These are phyloP conservation scores for Eimeria necatrix DNA, from an alignment of 169 alveolate species.

Conservation along the genomic window DNA sequence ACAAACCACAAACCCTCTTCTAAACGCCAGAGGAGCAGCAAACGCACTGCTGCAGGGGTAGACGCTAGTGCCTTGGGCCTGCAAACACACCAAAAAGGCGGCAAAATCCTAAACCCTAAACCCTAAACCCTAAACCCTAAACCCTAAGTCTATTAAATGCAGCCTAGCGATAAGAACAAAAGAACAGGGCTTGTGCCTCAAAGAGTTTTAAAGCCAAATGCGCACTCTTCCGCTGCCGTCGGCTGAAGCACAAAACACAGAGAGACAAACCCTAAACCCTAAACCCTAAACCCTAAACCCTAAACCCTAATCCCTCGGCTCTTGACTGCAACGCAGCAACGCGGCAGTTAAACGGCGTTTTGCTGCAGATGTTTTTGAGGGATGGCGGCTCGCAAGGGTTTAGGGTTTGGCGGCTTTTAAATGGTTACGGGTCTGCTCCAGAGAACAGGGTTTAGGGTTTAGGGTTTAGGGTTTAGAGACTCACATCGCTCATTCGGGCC, in stretches of 20 bases:
- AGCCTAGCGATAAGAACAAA: conserved; percentile 20
- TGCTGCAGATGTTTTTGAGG: not conserved
- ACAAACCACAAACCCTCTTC: not conserved
- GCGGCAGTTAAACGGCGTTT: not conserved
- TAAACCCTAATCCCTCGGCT: not conserved
- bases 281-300: conserved; percentile 55
- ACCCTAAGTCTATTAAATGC: conserved; percentile 13
- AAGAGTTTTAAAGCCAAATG: conserved; percentile 54
- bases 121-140: conserved; percentile 49
- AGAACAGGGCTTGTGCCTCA: conserved; percentile 3
- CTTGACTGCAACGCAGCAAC: not conserved
- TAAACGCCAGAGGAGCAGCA: not conserved
- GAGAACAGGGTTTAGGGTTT: conserved; percentile 7
- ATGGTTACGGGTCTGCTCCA: too few relatives aligned
- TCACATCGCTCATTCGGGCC: too few relatives aligned
- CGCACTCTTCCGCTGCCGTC: too few relatives aligned
- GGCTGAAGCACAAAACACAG: too few relatives aligned
- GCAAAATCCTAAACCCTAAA: conserved; percentile 42
- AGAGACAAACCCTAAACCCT: not conserved
- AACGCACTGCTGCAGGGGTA: too few relatives aligned
- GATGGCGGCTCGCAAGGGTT: not conserved
- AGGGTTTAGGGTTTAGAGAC: conserved; percentile 28
- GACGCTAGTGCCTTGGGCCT: too few relatives aligned
- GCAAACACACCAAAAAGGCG: too few relatives aligned
- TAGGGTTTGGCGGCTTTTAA: too few relatives aligned